phyloP scores from a whole-genome alignment of 2,329 filamentous ascomycete species.

The Neopestalotiopsis sp. region DNA sequence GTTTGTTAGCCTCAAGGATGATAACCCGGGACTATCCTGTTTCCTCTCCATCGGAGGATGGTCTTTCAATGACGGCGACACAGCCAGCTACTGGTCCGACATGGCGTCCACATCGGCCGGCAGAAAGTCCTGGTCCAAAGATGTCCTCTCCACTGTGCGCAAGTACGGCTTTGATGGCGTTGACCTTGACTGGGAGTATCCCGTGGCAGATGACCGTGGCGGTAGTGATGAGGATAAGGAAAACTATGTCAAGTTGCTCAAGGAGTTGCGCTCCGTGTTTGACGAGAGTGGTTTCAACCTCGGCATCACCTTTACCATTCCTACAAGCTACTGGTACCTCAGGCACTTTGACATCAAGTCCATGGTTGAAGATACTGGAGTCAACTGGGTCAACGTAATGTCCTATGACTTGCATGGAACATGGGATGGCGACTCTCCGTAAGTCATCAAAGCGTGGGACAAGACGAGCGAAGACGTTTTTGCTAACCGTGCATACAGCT shows the following conservation, averaged over 20 bases:
- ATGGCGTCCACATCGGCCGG: constrained; percentile 25
- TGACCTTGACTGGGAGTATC: constrained; percentile 11
- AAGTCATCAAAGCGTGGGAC: not conserved
- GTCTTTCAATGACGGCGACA: constrained; percentile 13
- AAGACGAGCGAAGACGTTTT: not conserved
- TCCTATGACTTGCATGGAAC: constrained; percentile 47
- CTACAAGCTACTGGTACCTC: constrained; percentile 30
- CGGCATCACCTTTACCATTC: constrained; percentile 22
- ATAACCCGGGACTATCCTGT: constrained; percentile 37
- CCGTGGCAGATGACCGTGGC: constrained; percentile 24
- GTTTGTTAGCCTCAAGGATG: constrained; percentile 30
- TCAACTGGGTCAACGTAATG: constrained; percentile 32
- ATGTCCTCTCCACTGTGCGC: constrained; percentile 28
- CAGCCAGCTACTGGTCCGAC: constrained; percentile 29
- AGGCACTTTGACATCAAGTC: constrained; percentile 32
- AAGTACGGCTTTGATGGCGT: constrained; percentile 26
- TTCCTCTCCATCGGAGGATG: constrained; percentile 23
- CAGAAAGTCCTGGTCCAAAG: constrained; percentile 25
- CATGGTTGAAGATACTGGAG: constrained; percentile 11
- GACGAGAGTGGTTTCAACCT: constrained; percentile 17
- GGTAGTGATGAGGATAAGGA: constrained; percentile 25
- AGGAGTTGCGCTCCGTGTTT: constrained; percentile 21
- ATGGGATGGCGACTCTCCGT: constrained; percentile 36
- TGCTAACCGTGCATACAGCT: constrained; percentile 25
- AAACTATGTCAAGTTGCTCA: constrained; percentile 33